Evolutionary conservation across 1,139 yeast species (phyloP).

Genomic region (Hyphopichia khmerensis): DNA sequence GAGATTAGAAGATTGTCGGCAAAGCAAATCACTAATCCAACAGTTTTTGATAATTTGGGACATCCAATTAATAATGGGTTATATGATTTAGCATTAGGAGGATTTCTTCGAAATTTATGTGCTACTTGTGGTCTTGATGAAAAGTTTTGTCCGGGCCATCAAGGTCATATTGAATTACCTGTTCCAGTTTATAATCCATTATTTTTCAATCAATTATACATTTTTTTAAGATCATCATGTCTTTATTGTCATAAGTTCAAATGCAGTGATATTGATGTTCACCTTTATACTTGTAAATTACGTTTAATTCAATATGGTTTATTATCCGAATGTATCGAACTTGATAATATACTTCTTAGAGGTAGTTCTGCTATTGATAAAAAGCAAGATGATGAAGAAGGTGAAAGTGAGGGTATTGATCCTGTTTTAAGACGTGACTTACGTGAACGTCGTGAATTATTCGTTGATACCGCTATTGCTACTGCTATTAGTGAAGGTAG

Average conservation of each 20-base stretch:
- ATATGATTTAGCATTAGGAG: conserved; percentile 92
- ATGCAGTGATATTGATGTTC: conserved; percentile 65
- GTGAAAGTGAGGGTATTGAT: conserved; percentile 19
- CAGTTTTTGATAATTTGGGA: conserved; percentile 91
- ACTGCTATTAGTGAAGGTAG: conserved; percentile 79
- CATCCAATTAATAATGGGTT: conserved; percentile 94
- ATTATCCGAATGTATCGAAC: conserved; percentile 69
- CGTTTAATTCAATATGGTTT: conserved; percentile 85
- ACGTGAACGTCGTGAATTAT: conserved; percentile 61
- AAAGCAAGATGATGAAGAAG: conserved; percentile 28
- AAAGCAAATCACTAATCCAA: conserved; percentile 92
- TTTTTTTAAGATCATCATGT: conserved; percentile 81
- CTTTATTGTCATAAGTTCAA: conserved; percentile 87
- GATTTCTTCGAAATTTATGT: conserved; percentile 84
- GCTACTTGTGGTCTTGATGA: conserved; percentile 96
- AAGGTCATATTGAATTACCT: conserved; percentile 96
- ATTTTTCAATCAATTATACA: conserved; percentile 87
- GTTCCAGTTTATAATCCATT: conserved; percentile 93
- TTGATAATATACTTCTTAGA: conserved; percentile 59
- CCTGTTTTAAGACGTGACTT: conserved; percentile 47
- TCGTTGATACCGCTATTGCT: conserved; percentile 67
- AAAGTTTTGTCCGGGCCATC: conserved; percentile 95
- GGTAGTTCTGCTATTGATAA: conserved; percentile 20
- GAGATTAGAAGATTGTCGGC: conserved; percentile 88
- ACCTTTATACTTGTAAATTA: conserved; percentile 75